phyloP scores from a whole-genome alignment of 345 rosid genomes.

The Xanthoceras sorbifolium region DNA sequence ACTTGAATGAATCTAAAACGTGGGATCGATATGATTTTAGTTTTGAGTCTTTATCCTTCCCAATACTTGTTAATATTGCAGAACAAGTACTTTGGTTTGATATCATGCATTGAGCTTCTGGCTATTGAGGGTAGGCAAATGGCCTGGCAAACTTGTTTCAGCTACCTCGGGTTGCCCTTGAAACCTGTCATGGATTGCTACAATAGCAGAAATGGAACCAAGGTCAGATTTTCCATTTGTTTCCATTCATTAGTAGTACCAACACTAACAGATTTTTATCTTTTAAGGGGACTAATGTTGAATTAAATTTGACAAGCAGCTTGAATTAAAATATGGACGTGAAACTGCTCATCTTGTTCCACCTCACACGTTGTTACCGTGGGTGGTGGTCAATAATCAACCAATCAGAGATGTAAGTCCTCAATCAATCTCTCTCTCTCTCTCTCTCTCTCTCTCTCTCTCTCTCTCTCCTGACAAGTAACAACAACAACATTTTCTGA shows the following conservation, averaged over 20 bases:
- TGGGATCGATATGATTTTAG: background rate
- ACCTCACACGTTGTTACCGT: constrained; percentile 37
- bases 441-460: background rate
- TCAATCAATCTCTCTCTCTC: background rate
- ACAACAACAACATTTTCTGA: background rate
- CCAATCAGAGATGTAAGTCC: constrained; percentile 33
- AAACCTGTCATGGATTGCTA: constrained; percentile 33
- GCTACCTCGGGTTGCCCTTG: constrained; percentile 26
- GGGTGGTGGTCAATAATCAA: constrained; percentile 42
- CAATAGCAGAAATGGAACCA: constrained; percentile 32
- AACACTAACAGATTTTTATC: background rate
- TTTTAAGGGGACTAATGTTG: background rate
- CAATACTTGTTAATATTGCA: constrained; percentile 15
- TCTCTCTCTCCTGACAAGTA: background rate
- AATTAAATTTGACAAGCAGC: constrained; percentile 32
- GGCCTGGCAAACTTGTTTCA: constrained; percentile 39
- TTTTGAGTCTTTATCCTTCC: background rate
- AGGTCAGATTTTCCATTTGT: constrained; percentile 28
- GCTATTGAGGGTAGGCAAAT: constrained; percentile 30
- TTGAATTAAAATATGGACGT: constrained; percentile 20
- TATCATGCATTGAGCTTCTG: constrained; percentile 44
- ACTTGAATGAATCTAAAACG: background rate
- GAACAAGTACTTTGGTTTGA: constrained; percentile 35
- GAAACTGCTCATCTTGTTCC: constrained; percentile 43
- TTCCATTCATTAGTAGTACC: background rate